Conservation (phyloP, 179 eudicot species). For the Beta macrorhiza region DNA sequence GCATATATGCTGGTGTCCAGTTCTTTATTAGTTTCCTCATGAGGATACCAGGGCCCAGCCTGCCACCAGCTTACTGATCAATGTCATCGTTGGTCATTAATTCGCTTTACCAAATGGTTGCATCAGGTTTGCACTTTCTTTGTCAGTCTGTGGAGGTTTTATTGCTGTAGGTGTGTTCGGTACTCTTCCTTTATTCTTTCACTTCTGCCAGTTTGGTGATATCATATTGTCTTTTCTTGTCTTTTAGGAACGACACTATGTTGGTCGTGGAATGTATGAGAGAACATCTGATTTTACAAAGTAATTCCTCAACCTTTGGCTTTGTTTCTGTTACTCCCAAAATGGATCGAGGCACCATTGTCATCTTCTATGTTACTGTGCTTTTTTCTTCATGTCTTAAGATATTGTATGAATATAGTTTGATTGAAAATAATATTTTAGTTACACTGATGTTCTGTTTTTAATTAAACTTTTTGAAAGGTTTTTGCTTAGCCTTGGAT, state of each 20-base stretch:
- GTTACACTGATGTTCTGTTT: not conserved
- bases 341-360: not conserved
- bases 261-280: constrained; percentile 99
- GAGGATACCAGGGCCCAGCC: constrained; percentile 88
- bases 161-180: not conserved
- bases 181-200: constrained; percentile 9
- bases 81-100: constrained; percentile 68
- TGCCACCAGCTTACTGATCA: constrained; percentile 73
- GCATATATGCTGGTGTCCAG: constrained; percentile 79
- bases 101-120: constrained; percentile 89
- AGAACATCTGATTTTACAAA: constrained; percentile 69
- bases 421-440: not conserved
- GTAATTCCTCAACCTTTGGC: constrained; percentile 41
- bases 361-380: too few species aligned
- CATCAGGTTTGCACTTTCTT: constrained; percentile 65
- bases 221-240: constrained; percentile 19
- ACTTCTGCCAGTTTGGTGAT: constrained; percentile 13
- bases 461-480: not conserved
- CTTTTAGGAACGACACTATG: constrained; percentile 87
- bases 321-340: not conserved
- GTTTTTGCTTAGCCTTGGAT: not conserved
- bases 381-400: not conserved
- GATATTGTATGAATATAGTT: not conserved
- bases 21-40: constrained; percentile 67
- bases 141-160: not conserved